A percentile compares a stretch with the other conserved stretches of the same genome.
These are phyloP conservation scores for Cinnamomum chago DNA, from an alignment of 164 flowering plant species.

Conservation along the genomic window DNA sequence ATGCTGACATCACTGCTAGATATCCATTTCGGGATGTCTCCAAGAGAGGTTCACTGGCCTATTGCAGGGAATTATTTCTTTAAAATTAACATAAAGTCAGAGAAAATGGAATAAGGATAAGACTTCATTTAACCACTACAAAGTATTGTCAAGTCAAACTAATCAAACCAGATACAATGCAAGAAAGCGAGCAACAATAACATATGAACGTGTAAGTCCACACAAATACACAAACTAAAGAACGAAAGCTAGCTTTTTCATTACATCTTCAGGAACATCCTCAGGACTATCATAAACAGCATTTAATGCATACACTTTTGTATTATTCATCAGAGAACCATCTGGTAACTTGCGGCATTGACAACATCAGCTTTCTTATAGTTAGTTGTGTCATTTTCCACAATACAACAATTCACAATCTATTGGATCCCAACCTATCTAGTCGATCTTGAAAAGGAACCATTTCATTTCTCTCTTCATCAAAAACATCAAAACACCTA, in stretches of 20 bases:
- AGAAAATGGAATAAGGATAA: too few relatives aligned
- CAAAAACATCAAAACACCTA: too few relatives aligned
- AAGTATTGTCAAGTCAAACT: background rate
- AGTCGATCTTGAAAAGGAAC: too few relatives aligned
- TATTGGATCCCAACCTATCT: too few relatives aligned
- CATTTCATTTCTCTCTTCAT: too few relatives aligned
- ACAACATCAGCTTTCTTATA: background rate
- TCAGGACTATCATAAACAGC: conserved; percentile 81
- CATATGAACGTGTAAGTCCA: too few relatives aligned
- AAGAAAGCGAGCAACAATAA: background rate
- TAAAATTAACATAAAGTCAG: too few relatives aligned
- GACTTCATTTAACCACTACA: background rate
- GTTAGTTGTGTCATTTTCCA: background rate
- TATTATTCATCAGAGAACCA: conserved; percentile 91
- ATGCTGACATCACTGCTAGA: too few relatives aligned
- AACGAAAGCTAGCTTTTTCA: background rate
- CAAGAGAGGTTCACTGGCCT: too few relatives aligned
- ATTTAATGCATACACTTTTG: conserved; percentile 85
- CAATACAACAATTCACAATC: background rate
- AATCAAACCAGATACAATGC: background rate
- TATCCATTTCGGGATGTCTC: too few relatives aligned
- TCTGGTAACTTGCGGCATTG: conserved; percentile 61
- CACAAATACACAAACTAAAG: too few relatives aligned
- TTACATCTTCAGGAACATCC: conserved; percentile 97
- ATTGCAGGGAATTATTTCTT: too few relatives aligned